Conservation (phyloP, 495 filamentous ascomycete genomes). For the Penicillium arizonense region DNA sequence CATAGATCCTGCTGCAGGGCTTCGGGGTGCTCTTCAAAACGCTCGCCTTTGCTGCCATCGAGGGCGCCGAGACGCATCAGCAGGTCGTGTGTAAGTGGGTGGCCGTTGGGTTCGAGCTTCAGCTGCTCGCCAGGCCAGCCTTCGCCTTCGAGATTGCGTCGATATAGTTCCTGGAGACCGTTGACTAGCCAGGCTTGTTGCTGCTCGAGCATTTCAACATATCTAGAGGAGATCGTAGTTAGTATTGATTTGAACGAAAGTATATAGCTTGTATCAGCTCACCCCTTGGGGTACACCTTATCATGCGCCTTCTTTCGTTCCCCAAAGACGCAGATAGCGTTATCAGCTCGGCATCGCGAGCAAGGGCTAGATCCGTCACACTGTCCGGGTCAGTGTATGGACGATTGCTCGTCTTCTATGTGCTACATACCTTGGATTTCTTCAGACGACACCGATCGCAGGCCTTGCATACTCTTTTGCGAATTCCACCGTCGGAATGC, state of each 20-base stretch:
- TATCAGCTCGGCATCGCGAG: slow-evolving; percentile 57
- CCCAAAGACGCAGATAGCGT: slow-evolving; percentile 61
- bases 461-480: slow-evolving; percentile 62
- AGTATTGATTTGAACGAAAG: slow-evolving; percentile 3
- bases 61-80: slow-evolving; percentile 58
- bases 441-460: slow-evolving; percentile 64
- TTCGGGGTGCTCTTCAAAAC: slow-evolving; percentile 58
- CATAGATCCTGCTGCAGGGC: slow-evolving; percentile 55
- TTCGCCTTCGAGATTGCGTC: slow-evolving; percentile 46
- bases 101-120: slow-evolving; percentile 51
- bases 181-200: slow-evolving; percentile 64
- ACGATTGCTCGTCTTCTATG: background rate
- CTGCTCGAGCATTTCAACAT: slow-evolving; percentile 71
- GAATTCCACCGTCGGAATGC: slow-evolving; percentile 43
- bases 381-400: slow-evolving; percentile 29
- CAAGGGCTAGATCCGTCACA: slow-evolving; percentile 62
- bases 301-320: slow-evolving; percentile 62
- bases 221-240: slow-evolving; percentile 35
- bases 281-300: slow-evolving; percentile 65
- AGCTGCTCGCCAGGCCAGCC: slow-evolving; percentile 56
- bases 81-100: slow-evolving; percentile 66
- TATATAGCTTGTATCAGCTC: slow-evolving; percentile 30
- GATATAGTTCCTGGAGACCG: slow-evolving; percentile 60
- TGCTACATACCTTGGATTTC: slow-evolving; percentile 58
- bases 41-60: slow-evolving; percentile 48